Conservation (phyloP, 495 filamentous ascomycete species). For the Apodospora peruviana region DNA sequence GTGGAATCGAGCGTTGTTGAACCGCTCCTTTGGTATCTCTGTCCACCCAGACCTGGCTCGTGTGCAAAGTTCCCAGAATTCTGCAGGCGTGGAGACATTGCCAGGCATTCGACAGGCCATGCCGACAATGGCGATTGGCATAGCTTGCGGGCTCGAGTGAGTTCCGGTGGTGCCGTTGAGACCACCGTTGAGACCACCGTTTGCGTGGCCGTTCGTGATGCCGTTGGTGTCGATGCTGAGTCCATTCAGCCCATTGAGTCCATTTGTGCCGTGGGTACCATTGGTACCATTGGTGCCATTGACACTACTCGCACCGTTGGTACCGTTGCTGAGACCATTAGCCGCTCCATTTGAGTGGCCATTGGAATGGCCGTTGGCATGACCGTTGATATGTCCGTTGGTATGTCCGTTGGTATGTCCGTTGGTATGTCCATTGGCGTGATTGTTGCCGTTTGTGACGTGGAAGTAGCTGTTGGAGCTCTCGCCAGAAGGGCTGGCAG, state of each 20-base stretch:
- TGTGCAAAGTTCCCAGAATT: conserved; percentile 55
- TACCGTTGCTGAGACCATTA: conserved; percentile 17
- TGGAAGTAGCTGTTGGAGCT: conserved; percentile 24
- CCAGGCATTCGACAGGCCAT: conserved; percentile 49
- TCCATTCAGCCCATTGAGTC: conserved; percentile 24
- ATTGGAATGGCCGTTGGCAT: conserved; percentile 10
- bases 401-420: conserved; percentile 21
- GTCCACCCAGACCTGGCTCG: conserved; percentile 55
- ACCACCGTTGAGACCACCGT: conserved; percentile 13
- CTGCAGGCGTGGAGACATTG: conserved; percentile 47
- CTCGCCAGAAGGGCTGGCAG: conserved; percentile 26
- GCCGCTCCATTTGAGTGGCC: conserved; percentile 19
- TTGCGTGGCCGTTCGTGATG: conserved; percentile 12
- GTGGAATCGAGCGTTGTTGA: conserved; percentile 59
- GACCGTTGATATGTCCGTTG: conserved; percentile 10
- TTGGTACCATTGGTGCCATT: conserved; percentile 13
- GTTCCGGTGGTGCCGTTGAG: conserved; percentile 11
- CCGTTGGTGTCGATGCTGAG: conserved; percentile 27
- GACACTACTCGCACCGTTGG: too few species aligned
- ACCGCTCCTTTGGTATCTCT: conserved; percentile 64
- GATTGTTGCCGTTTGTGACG: conserved; percentile 16
- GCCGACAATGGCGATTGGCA: conserved; percentile 54
- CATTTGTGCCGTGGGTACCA: conserved; percentile 10
- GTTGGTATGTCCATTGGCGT: conserved; percentile 8
- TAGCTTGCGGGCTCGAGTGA: conserved; percentile 12